A percentile compares a stretch with the other conserved stretches of the same genome.
Conservation (phyloP, 257 asterid species). For the Nicotiana benthamiana region DNA sequence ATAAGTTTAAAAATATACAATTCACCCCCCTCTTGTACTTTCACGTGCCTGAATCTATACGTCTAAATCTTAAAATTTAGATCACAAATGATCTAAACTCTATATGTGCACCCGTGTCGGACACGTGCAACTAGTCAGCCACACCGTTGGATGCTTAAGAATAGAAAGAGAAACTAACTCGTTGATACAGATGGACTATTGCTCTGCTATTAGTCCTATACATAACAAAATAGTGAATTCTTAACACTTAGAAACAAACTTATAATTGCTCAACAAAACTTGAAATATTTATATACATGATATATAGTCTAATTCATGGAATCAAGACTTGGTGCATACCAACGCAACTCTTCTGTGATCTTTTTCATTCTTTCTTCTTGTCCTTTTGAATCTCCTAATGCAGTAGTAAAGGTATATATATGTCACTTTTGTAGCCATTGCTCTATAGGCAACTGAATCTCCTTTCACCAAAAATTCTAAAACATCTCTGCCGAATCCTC, state of each 20-base stretch:
- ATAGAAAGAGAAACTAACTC: neutral
- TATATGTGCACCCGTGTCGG: too few relatives aligned
- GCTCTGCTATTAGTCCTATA: neutral
- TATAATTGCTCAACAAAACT: constrained; percentile 3
- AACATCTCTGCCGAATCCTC: constrained; percentile 85
- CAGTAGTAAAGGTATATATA: constrained; percentile 87
- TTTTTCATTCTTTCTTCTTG: constrained; percentile 65
- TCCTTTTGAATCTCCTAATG: constrained; percentile 91
- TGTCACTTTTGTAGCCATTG: constrained; percentile 80
- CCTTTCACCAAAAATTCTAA: constrained; percentile 71
- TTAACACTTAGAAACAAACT: neutral
- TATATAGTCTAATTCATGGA: constrained; percentile 44
- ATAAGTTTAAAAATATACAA: too few relatives aligned
- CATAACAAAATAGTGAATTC: neutral
- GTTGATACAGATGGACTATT: neutral
- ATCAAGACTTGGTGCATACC: constrained; percentile 82
- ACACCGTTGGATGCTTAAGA: neutral
- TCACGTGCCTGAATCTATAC: too few relatives aligned
- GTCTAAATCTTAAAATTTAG: too few relatives aligned
- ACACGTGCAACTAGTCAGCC: too few relatives aligned
- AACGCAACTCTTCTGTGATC: constrained; percentile 57
- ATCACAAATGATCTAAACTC: too few relatives aligned
- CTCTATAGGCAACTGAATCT: constrained; percentile 60
- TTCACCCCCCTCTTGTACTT: too few relatives aligned
- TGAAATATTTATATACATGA: neutral